Conservation (phyloP, 1,139 yeast species). For the Blastobotrys malaysiensis region DNA sequence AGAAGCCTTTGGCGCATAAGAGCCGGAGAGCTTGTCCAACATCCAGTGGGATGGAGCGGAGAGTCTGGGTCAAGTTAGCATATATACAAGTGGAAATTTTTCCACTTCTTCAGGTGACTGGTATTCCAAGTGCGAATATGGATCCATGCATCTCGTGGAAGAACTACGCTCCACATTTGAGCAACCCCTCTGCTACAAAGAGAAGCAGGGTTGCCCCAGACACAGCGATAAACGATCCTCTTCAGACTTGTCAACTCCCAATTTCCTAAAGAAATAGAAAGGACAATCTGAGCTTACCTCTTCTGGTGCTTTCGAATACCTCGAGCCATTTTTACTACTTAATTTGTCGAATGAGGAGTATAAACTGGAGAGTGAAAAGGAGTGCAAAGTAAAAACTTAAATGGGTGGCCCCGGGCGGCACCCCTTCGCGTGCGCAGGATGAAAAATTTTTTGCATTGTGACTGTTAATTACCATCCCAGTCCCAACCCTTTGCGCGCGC, state of each 20-base stretch:
- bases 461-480: not conserved
- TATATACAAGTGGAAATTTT: not conserved
- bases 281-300: not conserved
- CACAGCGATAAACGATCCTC: not conserved
- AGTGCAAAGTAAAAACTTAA: not conserved
- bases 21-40: constrained; percentile 99
- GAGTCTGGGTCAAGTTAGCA: constrained; percentile 35
- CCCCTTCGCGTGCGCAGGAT: not conserved
- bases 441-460: not conserved
- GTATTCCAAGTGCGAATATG: not conserved
- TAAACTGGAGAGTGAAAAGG: not conserved
- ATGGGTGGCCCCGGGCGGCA: not conserved
- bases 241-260: not conserved
- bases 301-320: not conserved
- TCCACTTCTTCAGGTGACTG: not conserved
- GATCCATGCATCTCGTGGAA: not conserved
- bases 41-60: constrained; percentile 99
- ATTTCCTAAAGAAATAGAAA: not conserved
- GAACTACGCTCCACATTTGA: not conserved
- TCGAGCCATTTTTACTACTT: not conserved
- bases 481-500: not conserved
- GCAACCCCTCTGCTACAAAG: not conserved
- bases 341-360: not conserved
- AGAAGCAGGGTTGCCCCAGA: not conserved
- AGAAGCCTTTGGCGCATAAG: constrained; percentile 99